Evolutionary conservation across 202 grass and related monocot genomes (phyloP).

Genomic region (Elaeis oleifera): DNA sequence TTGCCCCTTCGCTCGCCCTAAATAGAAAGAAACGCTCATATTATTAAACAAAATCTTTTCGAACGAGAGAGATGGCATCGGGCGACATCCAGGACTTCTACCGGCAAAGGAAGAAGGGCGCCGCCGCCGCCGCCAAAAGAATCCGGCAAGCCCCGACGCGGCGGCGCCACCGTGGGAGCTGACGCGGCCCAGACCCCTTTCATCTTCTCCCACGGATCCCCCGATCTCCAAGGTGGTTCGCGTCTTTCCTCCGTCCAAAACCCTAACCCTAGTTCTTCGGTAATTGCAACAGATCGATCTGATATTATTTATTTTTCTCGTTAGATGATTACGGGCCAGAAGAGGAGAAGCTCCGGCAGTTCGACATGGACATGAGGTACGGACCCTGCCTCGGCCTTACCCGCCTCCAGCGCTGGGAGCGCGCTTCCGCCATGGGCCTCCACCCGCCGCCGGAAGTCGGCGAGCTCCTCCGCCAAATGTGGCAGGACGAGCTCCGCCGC

Average conservation of each 20-base stretch:
- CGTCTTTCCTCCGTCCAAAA: neutral
- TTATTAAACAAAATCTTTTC: too few species aligned
- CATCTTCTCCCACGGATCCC: slow-evolving; percentile 37
- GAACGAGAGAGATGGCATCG: slow-evolving; percentile 29
- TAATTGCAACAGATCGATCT: neutral
- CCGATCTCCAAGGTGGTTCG: slow-evolving; percentile 32
- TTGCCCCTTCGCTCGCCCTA: too few species aligned
- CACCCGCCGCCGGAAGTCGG: slow-evolving; percentile 44
- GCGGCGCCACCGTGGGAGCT: slow-evolving; percentile 31
- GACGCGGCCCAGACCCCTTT: slow-evolving; percentile 32
- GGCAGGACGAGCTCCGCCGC: too few species aligned
- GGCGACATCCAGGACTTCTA: slow-evolving; percentile 54
- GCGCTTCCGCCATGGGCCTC: slow-evolving; percentile 62
- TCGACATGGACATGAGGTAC: slow-evolving; percentile 66
- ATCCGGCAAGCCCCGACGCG: slow-evolving; percentile 28
- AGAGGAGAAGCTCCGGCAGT: slow-evolving; percentile 60
- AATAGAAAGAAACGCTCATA: too few species aligned
- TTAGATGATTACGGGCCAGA: slow-evolving; percentile 27
- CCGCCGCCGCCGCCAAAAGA: slow-evolving; percentile 24
- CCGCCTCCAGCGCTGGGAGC: slow-evolving; percentile 66
- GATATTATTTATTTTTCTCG: neutral
- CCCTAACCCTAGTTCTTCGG: too few species aligned
- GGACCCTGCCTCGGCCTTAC: slow-evolving; percentile 64
- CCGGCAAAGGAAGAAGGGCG: slow-evolving; percentile 61
- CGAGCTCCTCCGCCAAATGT: slow-evolving; percentile 17